A percentile compares a stretch with the other conserved stretches of the same genome.
Evolutionary conservation across 2,329 filamentous ascomycete species (phyloP).

Genomic region (Reticulascus tulasneorum): DNA sequence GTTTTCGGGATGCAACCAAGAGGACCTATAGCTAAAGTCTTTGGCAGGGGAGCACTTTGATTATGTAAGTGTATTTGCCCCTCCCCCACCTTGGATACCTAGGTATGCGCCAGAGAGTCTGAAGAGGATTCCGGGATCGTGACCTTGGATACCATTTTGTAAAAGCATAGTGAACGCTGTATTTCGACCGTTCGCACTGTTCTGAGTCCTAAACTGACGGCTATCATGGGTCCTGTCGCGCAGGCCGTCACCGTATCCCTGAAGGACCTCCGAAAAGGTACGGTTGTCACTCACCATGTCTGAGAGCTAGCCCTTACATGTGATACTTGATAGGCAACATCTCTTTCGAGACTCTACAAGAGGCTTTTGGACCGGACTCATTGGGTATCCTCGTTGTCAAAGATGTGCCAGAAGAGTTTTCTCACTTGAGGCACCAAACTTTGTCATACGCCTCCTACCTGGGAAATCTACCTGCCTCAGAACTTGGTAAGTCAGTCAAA

Average conservation of each 20-base stretch:
- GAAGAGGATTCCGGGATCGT: constrained; percentile 1
- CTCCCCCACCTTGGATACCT: constrained; percentile 7
- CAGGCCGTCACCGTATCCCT: constrained; percentile 59
- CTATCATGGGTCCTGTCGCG: constrained; percentile 42
- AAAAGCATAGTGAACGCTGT: too few species aligned
- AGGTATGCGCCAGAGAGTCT: constrained; percentile 3
- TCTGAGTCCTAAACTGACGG: too few species aligned
- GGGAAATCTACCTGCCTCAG: constrained; percentile 68
- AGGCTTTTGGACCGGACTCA: constrained; percentile 86
- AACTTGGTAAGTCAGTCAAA: constrained; percentile 57
- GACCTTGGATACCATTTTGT: too few species aligned
- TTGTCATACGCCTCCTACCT: constrained; percentile 88
- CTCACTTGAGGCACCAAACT: constrained; percentile 65
- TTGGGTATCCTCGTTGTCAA: constrained; percentile 92
- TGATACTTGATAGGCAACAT: constrained; percentile 50
- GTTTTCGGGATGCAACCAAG: constrained; percentile 4
- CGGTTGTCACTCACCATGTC: constrained; percentile 9
- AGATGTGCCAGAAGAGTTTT: constrained; percentile 71
- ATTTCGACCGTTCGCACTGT: too few species aligned
- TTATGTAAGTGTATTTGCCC: constrained; percentile 8
- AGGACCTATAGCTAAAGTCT: constrained; percentile 4
- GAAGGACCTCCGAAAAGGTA: constrained; percentile 57
- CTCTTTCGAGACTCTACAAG: constrained; percentile 63
- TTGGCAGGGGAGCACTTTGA: background rate
- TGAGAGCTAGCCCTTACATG: constrained; percentile 7